Evolutionary conservation across 345 rosid genomes (phyloP).

Genomic region (Populus euphratica): DNA sequence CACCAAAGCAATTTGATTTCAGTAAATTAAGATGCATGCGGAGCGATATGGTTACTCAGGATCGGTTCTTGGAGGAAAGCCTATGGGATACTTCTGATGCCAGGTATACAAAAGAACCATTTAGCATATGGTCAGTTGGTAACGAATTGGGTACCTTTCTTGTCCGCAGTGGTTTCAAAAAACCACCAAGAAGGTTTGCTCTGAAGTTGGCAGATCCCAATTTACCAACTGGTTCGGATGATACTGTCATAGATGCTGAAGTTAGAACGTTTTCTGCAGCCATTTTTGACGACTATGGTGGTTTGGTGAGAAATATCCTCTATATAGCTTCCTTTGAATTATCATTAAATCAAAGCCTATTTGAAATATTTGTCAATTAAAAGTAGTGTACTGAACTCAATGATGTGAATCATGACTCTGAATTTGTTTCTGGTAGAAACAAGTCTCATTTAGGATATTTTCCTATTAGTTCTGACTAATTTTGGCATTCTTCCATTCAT

Average conservation of each 20-base stretch:
- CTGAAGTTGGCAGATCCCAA: constrained; percentile 71
- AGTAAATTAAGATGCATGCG: constrained; percentile 72
- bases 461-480: background rate
- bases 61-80: constrained; percentile 81
- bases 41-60: constrained; percentile 79
- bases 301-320: constrained; percentile 62
- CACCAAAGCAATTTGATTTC: constrained; percentile 62
- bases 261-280: constrained; percentile 80
- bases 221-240: constrained; percentile 60
- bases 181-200: constrained; percentile 93
- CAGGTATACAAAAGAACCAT: constrained; percentile 56
- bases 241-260: constrained; percentile 66
- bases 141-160: constrained; percentile 78
- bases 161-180: constrained; percentile 72
- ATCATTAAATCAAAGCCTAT: background rate
- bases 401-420: background rate
- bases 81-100: constrained; percentile 79
- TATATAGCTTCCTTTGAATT: background rate
- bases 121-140: constrained; percentile 83
- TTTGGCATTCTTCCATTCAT: background rate
- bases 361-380: background rate
- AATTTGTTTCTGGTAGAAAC: background rate
- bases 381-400: background rate
- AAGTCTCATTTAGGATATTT: background rate
- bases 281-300: constrained; percentile 93